phyloP scores from a whole-genome alignment of 1,284 basidiomycete species.

The Papiliotrema flavescens region DNA sequence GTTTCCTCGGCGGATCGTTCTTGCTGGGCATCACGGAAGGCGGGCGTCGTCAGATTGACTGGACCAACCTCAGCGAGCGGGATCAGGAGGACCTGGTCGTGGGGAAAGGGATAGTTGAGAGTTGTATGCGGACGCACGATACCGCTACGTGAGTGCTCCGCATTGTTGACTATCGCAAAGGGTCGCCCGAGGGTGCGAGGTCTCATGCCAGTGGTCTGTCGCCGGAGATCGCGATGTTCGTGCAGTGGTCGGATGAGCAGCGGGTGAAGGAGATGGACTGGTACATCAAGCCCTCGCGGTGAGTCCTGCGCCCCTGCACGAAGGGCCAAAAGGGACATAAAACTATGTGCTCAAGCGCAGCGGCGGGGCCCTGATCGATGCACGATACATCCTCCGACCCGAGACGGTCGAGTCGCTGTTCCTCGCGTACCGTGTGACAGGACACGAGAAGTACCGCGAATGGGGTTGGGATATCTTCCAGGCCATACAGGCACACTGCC shows the following conservation, averaged over 20 bases:
- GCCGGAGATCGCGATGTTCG: conserved; percentile 78
- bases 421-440: conserved; percentile 77
- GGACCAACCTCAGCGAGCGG: conserved; percentile 51
- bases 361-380: conserved; percentile 61
- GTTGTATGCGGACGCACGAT: conserved; percentile 82
- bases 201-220: conserved; percentile 62
- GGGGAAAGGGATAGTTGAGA: conserved; percentile 75
- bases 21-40: conserved; percentile 82
- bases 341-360: conserved; percentile 35
- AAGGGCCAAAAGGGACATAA: background rate
- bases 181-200: conserved; percentile 1
- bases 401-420: conserved; percentile 94
- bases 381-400: conserved; percentile 87
- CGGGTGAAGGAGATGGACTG: conserved; percentile 60
- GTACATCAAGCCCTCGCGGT: conserved; percentile 67
- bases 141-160: conserved; percentile 66
- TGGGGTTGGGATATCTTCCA: conserved; percentile 88
- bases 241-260: conserved; percentile 51
- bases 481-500: conserved; percentile 79
- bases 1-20: conserved; percentile 88
- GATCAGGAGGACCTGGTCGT: conserved; percentile 75
- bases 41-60: conserved; percentile 51
- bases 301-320: conserved; percentile 8
- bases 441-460: conserved; percentile 73
- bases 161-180: background rate